These are phyloP conservation scores for Cucurbita argyrosperma DNA, from an alignment of 306 rosid genomes.

Conservation along the genomic window DNA sequence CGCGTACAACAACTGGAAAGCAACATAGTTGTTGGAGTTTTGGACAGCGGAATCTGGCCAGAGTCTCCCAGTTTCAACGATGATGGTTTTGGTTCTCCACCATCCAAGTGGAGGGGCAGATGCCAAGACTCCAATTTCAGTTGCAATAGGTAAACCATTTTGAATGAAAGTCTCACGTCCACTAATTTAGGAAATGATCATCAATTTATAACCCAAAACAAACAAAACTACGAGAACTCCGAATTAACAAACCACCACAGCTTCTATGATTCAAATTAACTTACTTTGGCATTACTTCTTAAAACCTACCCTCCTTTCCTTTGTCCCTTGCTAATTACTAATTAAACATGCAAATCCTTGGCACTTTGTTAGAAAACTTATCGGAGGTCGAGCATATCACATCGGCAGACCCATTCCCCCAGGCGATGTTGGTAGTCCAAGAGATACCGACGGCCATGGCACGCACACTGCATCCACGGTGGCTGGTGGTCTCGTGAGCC, in stretches of 20 bases:
- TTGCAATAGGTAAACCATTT: constrained; percentile 25
- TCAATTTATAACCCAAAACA: no score
- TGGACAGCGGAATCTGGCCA: constrained; percentile 38
- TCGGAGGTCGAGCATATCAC: constrained; percentile 24
- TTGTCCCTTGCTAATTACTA: no score
- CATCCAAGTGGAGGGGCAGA: constrained; percentile 32
- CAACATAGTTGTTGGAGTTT: constrained; percentile 25
- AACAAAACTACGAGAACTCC: no score
- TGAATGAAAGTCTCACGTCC: no score
- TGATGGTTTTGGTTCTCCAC: constrained; percentile 28
- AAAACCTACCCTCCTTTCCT: no score
- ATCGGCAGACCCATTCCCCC: accelerated
- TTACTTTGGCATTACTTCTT: no score
- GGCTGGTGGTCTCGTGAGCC: constrained; percentile 17
- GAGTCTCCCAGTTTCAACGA: constrained; percentile 29
- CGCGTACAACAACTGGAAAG: constrained; percentile 11
- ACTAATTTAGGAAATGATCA: no score
- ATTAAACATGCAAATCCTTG: no score
- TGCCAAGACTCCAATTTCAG: constrained; percentile 23
- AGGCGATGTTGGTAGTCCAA: constrained; percentile 12
- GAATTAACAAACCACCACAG: no score
- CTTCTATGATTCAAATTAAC: no score
- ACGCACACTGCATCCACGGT: constrained; percentile 29
- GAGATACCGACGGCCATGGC: constrained; percentile 26
- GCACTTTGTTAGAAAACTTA: constrained; percentile 20